Evolutionary conservation across 139 green algal species (phyloP).

Genomic region (Chlorella vulgaris): DNA sequence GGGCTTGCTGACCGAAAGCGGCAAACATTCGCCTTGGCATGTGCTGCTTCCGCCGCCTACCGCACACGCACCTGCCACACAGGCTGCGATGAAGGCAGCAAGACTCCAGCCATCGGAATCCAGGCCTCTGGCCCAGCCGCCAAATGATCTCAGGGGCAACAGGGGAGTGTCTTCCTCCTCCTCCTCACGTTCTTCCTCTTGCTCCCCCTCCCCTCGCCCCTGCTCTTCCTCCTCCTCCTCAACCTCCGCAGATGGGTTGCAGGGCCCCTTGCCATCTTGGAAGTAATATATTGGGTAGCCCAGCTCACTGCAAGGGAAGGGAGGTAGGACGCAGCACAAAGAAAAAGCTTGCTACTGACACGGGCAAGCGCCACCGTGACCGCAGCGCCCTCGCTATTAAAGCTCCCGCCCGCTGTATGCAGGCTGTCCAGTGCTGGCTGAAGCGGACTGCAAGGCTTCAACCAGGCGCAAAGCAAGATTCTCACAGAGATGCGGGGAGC

Average conservation of each 20-base stretch:
- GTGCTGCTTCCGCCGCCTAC: too few species aligned
- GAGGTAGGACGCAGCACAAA: neutral
- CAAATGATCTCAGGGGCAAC: slow-evolving; percentile 16
- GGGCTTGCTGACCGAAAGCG: too few species aligned
- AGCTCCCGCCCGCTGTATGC: too few species aligned
- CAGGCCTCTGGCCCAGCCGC: slow-evolving; percentile 8
- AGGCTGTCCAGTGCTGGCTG: too few species aligned
- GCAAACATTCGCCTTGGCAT: too few species aligned
- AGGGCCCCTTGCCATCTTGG: slow-evolving; percentile 33
- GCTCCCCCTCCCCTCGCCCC: too few species aligned
- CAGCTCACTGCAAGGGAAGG: slow-evolving; percentile 4
- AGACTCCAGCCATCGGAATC: neutral
- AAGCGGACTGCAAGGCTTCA: too few species aligned
- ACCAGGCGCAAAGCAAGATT: too few species aligned
- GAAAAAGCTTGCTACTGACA: neutral
- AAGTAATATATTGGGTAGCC: slow-evolving; percentile 20
- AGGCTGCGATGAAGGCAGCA: neutral
- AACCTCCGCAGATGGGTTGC: neutral
- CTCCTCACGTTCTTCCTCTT: neutral
- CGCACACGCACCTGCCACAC: neutral
- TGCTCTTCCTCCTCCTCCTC: neutral
- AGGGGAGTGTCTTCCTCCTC: neutral
- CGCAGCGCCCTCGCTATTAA: too few species aligned
- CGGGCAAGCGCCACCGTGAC: too few species aligned
- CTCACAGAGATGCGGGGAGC: too few species aligned